Percentiles rank a stretch among this genome's conserved stretches.
Conservation (phyloP, 2,329 filamentous ascomycete genomes). For the Fusarium setosum region DNA sequence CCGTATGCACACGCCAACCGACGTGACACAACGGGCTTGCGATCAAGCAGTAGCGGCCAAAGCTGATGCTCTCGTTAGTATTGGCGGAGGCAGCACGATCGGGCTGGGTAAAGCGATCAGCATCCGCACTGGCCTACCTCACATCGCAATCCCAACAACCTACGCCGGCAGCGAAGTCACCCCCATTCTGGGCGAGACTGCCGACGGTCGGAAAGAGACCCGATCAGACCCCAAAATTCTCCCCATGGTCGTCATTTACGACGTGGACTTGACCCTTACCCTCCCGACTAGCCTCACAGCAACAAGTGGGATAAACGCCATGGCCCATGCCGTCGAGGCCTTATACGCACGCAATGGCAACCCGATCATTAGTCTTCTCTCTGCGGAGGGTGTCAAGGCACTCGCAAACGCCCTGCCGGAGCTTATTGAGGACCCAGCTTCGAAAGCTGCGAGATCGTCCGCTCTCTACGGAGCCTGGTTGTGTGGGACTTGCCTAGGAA, state of each 20-base stretch:
- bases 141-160: conserved; percentile 67
- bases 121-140: conserved; percentile 63
- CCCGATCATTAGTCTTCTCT: conserved; percentile 68
- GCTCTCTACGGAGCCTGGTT: conserved; percentile 75
- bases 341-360: conserved; percentile 72
- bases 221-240: conserved; percentile 67
- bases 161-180: conserved; percentile 74
- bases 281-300: conserved; percentile 64
- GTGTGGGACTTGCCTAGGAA: conserved; percentile 69
- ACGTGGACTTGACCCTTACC: conserved; percentile 71
- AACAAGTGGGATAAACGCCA: conserved; percentile 72
- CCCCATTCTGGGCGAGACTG: conserved; percentile 71
- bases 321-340: conserved; percentile 72
- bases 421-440: background rate
- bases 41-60: conserved; percentile 1
- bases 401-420: conserved; percentile 44
- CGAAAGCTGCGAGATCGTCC: conserved; percentile 1
- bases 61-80: conserved; percentile 3
- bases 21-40: conserved; percentile 18
- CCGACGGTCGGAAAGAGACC: conserved; percentile 68
- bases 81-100: conserved; percentile 49
- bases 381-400: conserved; percentile 56
- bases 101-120: conserved; percentile 71
- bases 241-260: conserved; percentile 71
- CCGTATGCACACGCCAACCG: conserved; percentile 19